phyloP scores from a whole-genome alignment of 768 basidiomycete genomes.

The Phanerochaete carnosa region DNA sequence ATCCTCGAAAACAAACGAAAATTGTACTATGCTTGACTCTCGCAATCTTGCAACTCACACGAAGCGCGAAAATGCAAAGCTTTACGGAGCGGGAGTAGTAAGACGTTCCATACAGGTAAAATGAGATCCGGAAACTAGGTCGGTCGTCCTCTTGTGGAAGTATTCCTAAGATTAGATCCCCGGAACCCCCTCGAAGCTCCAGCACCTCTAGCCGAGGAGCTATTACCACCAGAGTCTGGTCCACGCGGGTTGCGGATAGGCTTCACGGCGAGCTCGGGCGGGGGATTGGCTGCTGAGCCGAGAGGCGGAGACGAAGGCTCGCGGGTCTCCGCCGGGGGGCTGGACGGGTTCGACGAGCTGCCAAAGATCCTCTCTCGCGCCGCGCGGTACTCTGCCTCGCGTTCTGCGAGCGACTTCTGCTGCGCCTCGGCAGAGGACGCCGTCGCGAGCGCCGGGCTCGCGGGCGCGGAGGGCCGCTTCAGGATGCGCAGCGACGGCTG shows the following conservation, averaged over 20 bases:
- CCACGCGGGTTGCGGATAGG: slow-evolving; percentile 12
- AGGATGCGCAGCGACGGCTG: slow-evolving; percentile 67
- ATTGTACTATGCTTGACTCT: not conserved
- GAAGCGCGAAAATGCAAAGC: not conserved
- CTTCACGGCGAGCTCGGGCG: not conserved
- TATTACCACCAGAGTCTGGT: not conserved
- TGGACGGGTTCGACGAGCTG: not conserved
- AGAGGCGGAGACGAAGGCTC: not conserved
- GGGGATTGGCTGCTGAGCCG: not conserved
- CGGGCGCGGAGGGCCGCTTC: slow-evolving; percentile 53
- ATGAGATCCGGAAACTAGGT: not conserved
- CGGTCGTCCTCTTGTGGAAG: not conserved
- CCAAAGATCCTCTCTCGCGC: slow-evolving; percentile 73
- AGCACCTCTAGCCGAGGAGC: not conserved
- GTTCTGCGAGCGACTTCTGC: slow-evolving; percentile 48
- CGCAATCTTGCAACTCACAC: not conserved
- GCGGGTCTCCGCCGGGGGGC: not conserved
- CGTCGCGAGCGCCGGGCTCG: slow-evolving; percentile 15
- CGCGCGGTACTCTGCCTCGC: slow-evolving; percentile 71
- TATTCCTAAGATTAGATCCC: not conserved
- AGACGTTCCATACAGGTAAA: not conserved
- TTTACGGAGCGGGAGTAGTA: not conserved
- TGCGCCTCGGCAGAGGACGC: slow-evolving; percentile 25
- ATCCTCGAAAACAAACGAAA: not conserved
- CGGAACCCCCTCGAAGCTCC: slow-evolving; percentile 6